Evolutionary conservation across 805 yeast genomes (phyloP).

Genomic region (Saccharomycopsis fibuligera): DNA sequence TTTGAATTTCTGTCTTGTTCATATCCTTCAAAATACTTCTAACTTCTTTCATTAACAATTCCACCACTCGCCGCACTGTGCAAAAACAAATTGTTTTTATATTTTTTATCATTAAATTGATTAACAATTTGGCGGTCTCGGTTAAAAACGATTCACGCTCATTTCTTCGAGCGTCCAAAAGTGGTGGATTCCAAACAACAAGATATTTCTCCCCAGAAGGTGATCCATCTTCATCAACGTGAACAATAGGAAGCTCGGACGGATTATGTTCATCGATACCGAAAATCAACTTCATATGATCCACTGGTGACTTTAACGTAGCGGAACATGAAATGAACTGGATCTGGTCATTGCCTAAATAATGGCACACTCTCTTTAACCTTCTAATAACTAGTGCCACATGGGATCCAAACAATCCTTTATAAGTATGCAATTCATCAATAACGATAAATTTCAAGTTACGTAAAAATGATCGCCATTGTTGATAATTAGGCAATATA

Average conservation of each 20-base stretch:
- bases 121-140: constrained; percentile 71
- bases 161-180: constrained; percentile 49
- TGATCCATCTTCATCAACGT: constrained; percentile 78
- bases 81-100: constrained; percentile 88
- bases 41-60: constrained; percentile 78
- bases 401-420: constrained; percentile 89
- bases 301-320: constrained; percentile 67
- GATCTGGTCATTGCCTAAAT: constrained; percentile 45
- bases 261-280: constrained; percentile 37
- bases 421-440: constrained; percentile 81
- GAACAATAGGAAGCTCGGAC: constrained; percentile 39
- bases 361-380: constrained; percentile 55
- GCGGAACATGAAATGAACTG: constrained; percentile 91
- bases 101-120: constrained; percentile 54
- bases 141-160: constrained; percentile 61
- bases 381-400: constrained; percentile 83
- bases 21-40: constrained; percentile 44
- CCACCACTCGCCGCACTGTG: constrained; percentile 80
- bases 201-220: constrained; percentile 74
- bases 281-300: constrained; percentile 69
- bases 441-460: constrained; percentile 70
- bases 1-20: constrained; percentile 38
- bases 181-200: constrained; percentile 82
- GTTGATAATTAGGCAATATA: constrained; percentile 68
- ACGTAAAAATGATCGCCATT: constrained; percentile 65